phyloP scores from a whole-genome alignment of 2,329 filamentous ascomycete genomes.

The Zymoseptoria brevis region DNA sequence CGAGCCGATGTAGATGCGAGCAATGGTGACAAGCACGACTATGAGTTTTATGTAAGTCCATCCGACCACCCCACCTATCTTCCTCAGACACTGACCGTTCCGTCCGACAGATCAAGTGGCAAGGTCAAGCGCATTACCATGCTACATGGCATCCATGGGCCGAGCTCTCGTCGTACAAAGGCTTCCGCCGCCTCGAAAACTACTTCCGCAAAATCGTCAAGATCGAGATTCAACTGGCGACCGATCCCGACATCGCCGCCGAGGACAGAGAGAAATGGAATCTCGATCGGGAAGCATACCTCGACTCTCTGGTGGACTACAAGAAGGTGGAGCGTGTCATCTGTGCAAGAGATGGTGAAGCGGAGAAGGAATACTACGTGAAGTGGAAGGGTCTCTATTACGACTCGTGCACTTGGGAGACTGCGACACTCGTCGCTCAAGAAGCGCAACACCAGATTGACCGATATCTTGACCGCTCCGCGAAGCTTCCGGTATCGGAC shows the following conservation, averaged over 20 bases:
- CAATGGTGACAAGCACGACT: slow-evolving; percentile 60
- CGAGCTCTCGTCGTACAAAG: slow-evolving; percentile 66
- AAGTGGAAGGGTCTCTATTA: slow-evolving; percentile 87
- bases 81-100: slow-evolving; percentile 14
- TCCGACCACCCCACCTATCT: not conserved
- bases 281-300: slow-evolving; percentile 84
- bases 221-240: slow-evolving; percentile 68
- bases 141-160: slow-evolving; percentile 87
- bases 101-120: slow-evolving; percentile 77
- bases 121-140: slow-evolving; percentile 88
- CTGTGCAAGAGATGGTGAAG: slow-evolving; percentile 68
- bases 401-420: slow-evolving; percentile 92
- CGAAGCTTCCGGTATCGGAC: slow-evolving; percentile 73
- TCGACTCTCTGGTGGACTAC: slow-evolving; percentile 81
- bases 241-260: slow-evolving; percentile 64
- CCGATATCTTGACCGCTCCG: slow-evolving; percentile 75
- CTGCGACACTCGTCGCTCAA: slow-evolving; percentile 62
- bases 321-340: slow-evolving; percentile 92
- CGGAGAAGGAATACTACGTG: slow-evolving; percentile 79
- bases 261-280: slow-evolving; percentile 91
- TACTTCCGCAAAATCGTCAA: slow-evolving; percentile 80
- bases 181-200: slow-evolving; percentile 85
- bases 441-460: slow-evolving; percentile 87
- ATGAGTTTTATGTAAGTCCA: slow-evolving; percentile 59
- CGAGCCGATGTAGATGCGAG: slow-evolving; percentile 17